Conservation (phyloP, 176 grass and related monocot genomes). For the Ensete glaucum region DNA sequence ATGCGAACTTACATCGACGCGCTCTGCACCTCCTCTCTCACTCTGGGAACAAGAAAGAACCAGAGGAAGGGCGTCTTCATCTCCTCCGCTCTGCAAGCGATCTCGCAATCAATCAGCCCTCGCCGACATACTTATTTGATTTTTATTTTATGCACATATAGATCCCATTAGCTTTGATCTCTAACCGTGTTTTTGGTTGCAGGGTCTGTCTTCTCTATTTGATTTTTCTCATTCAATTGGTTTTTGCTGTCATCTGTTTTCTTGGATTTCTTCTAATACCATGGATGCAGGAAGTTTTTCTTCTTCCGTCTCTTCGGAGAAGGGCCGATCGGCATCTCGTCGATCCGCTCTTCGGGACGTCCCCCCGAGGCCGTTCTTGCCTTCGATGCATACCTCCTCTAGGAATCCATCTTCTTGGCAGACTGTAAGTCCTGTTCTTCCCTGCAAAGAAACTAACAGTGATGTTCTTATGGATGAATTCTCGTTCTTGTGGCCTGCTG, state of each 20-base stretch:
- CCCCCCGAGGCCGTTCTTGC: conserved; percentile 38
- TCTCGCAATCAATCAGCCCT: no score
- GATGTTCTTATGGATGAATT: neutral
- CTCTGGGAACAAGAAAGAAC: no score
- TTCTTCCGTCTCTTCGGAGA: conserved; percentile 43
- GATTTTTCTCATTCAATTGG: neutral
- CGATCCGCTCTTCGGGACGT: conserved; percentile 46
- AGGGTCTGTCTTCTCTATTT: conserved; percentile 12
- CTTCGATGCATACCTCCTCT: conserved; percentile 29
- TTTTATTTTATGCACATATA: no score
- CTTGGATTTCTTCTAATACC: conserved; percentile 21
- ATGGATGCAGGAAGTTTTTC: conserved; percentile 42
- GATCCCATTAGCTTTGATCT: neutral
- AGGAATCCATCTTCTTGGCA: conserved; percentile 26
- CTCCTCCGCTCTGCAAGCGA: no score
- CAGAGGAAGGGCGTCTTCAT: no score
- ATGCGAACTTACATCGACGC: neutral
- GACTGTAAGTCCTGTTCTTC: conserved; percentile 22
- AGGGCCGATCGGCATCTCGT: conserved; percentile 24
- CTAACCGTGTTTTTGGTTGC: conserved; percentile 17
- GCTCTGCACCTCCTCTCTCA: no score
- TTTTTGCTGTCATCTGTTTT: conserved; percentile 1
- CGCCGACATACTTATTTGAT: no score
- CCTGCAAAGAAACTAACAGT: no score
- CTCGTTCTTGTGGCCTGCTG: no score